These are phyloP conservation scores for Aureobasidium sp. DNA, from an alignment of 2,329 filamentous ascomycete genomes.

Conservation along the genomic window DNA sequence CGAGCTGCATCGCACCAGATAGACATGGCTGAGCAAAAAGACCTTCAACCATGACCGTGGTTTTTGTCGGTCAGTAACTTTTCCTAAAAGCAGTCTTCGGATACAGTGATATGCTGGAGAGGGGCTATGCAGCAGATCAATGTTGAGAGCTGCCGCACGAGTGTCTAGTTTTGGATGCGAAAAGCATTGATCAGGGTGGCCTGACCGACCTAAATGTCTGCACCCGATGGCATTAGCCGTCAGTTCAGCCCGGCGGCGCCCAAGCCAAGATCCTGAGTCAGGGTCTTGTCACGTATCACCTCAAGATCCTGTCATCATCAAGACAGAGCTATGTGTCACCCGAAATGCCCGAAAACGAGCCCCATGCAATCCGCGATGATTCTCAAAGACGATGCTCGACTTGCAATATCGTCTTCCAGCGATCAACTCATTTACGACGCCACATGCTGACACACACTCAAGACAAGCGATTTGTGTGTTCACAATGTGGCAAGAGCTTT, in stretches of 20 bases:
- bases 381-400: constrained; percentile 2
- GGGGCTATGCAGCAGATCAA: background rate
- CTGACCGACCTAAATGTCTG: background rate
- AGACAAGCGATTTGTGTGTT: constrained; percentile 4
- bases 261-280: background rate
- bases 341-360: constrained; percentile 1
- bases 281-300: background rate
- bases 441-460: constrained; percentile 10
- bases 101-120: background rate
- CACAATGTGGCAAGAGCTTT: constrained; percentile 8
- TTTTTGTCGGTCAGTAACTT: background rate
- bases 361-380: background rate
- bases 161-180: too few relatives aligned
- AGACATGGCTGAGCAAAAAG: too few relatives aligned
- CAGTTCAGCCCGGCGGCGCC: background rate
- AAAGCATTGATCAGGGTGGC: background rate
- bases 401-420: constrained; percentile 4
- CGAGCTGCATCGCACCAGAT: too few relatives aligned
- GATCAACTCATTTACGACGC: constrained; percentile 6
- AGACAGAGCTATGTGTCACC: background rate
- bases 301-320: background rate
- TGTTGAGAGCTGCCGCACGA: background rate
- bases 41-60: background rate
- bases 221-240: background rate
- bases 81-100: background rate